Evolutionary conservation across 2,329 filamentous ascomycete genomes (phyloP).

Genomic region (Hirsutella thompsonii): DNA sequence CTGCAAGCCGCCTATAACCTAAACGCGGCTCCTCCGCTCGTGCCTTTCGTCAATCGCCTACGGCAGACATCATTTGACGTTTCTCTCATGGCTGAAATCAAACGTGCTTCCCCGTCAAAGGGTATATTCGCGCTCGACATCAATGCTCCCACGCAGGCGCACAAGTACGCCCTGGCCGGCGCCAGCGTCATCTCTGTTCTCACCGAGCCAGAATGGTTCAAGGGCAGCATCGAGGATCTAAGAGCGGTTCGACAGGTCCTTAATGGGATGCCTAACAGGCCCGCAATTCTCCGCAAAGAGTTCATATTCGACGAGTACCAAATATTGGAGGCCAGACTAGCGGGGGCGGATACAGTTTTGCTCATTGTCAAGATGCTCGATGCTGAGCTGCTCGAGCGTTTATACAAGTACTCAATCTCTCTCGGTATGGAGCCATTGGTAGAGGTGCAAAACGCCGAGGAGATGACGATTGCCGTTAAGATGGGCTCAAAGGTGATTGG

Average conservation of each 20-base stretch:
- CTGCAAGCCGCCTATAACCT: conserved; percentile 79
- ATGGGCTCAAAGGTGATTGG: conserved; percentile 86
- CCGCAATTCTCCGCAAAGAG: conserved; percentile 86
- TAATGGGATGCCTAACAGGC: conserved; percentile 83
- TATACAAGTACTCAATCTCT: conserved; percentile 81
- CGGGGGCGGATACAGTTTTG: conserved; percentile 86
- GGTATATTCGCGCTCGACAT: conserved; percentile 82
- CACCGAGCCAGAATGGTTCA: conserved; percentile 98
- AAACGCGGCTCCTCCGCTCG: conserved; percentile 69
- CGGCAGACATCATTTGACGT: conserved; percentile 74
- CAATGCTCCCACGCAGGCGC: conserved; percentile 79
- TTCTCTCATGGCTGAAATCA: conserved; percentile 95
- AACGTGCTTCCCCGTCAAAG: conserved; percentile 91
- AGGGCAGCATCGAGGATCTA: conserved; percentile 90
- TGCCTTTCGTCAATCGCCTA: conserved; percentile 68
- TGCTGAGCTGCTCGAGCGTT: conserved; percentile 52
- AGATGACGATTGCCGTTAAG: conserved; percentile 79
- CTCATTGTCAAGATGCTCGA: conserved; percentile 98
- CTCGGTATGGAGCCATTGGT: conserved; percentile 96
- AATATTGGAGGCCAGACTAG: conserved; percentile 84
- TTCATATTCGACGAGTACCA: conserved; percentile 98
- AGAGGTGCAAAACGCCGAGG: conserved; percentile 87
- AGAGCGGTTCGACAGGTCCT: conserved; percentile 76
- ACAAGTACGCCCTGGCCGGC: conserved; percentile 82
- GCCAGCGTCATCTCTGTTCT: conserved; percentile 97